A percentile compares a stretch with the other conserved stretches of the same genome.
These are phyloP conservation scores for Fusarium protoensiforme DNA, from an alignment of 2,329 filamentous ascomycete genomes.

Conservation along the genomic window DNA sequence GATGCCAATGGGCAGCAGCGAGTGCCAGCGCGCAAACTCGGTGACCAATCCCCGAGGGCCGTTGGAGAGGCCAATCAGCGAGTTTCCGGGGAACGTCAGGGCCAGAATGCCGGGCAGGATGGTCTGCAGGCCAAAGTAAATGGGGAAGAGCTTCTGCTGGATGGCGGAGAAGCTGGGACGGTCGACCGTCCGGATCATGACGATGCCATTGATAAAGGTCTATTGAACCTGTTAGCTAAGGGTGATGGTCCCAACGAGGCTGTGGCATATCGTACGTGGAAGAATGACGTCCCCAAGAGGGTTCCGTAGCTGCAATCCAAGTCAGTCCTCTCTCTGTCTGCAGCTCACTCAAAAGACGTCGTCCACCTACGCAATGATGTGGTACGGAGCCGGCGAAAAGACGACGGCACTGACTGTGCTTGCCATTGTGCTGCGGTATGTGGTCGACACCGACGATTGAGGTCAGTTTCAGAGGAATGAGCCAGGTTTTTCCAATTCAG, in stretches of 20 bases:
- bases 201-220: constrained; percentile 80
- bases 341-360: constrained; percentile 30
- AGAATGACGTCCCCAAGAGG: constrained; percentile 86
- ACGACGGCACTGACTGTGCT: constrained; percentile 63
- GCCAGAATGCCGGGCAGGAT: constrained; percentile 77
- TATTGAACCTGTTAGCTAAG: constrained; percentile 46
- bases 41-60: constrained; percentile 68
- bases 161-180: constrained; percentile 84
- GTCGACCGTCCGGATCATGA: constrained; percentile 81
- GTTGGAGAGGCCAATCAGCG: constrained; percentile 57
- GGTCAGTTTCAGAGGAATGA: neutral
- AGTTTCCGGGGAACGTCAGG: constrained; percentile 81
- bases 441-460: constrained; percentile 2
- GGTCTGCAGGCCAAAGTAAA: constrained; percentile 90
- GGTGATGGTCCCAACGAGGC: rapidly evolving
- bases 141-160: constrained; percentile 83
- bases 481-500: constrained; percentile 16
- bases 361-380: constrained; percentile 73
- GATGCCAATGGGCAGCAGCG: constrained; percentile 74
- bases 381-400: constrained; percentile 76
- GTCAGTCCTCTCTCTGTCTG: constrained; percentile 28
- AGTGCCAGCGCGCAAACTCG: constrained; percentile 69
- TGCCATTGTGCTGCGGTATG: constrained; percentile 53
- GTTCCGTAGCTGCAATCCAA: constrained; percentile 78
- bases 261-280: constrained; percentile 67